Evolutionary conservation across 2,329 filamentous ascomycete species (phyloP).

Genomic region (Alternaria brassicicola): DNA sequence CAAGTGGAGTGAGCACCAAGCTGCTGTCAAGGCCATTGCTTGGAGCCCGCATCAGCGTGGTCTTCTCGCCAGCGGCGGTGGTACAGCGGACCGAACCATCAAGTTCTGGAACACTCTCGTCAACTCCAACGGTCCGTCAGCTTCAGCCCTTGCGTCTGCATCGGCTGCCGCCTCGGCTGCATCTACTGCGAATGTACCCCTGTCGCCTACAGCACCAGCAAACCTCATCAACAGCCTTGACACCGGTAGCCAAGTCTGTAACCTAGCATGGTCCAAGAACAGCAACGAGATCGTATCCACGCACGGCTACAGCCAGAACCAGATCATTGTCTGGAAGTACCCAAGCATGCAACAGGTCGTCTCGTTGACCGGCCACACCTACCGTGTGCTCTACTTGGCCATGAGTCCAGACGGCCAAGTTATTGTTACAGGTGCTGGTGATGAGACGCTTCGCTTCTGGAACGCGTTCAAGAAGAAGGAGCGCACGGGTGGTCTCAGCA

Average conservation of each 20-base stretch:
- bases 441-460: constrained; percentile 97
- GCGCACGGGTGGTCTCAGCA: constrained; percentile 63
- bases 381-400: constrained; percentile 91
- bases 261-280: constrained; percentile 95
- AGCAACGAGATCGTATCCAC: constrained; percentile 97
- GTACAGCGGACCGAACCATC: constrained; percentile 93
- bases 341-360: constrained; percentile 97
- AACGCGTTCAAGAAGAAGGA: constrained; percentile 88
- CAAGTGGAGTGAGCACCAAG: constrained; percentile 93
- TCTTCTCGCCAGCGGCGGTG: constrained; percentile 91
- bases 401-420: constrained; percentile 96
- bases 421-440: constrained; percentile 93
- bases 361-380: constrained; percentile 93
- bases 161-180: constrained; percentile 44
- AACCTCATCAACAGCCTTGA: constrained; percentile 78
- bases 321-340: constrained; percentile 99
- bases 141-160: constrained; percentile 50
- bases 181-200: constrained; percentile 38
- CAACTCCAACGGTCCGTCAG: constrained; percentile 60
- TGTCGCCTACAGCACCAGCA: constrained; percentile 45
- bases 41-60: constrained; percentile 97
- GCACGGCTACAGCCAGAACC: constrained; percentile 96
- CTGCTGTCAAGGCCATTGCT: constrained; percentile 95
- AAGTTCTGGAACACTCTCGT: constrained; percentile 97
- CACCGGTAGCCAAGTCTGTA: constrained; percentile 98